phyloP scores from a whole-genome alignment of 2,329 filamentous ascomycete genomes.

The Botrytis elliptica region DNA sequence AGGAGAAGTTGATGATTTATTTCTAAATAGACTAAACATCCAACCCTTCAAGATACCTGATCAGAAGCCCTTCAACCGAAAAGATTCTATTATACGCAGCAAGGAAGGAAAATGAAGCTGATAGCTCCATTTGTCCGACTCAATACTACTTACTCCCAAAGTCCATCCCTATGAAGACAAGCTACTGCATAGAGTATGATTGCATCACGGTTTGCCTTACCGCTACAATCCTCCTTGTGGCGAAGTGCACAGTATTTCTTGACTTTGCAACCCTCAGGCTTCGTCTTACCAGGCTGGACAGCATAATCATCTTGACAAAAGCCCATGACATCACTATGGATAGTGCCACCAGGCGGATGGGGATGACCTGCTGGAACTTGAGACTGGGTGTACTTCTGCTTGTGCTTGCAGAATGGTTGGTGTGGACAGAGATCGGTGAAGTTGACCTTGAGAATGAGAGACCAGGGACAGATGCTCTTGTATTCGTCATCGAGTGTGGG shows the following conservation, averaged over 20 bases:
- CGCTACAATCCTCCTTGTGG: not conserved
- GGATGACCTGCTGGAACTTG: not conserved
- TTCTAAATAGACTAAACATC: not conserved
- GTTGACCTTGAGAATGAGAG: not conserved
- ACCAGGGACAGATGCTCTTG: not conserved
- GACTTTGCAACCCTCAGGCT: not conserved
- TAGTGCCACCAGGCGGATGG: not conserved
- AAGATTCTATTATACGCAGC: not conserved
- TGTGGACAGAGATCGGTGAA: not conserved
- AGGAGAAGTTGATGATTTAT: not conserved
- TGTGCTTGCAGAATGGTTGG: not conserved
- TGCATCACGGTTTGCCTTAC: not conserved
- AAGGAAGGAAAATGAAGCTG: not conserved
- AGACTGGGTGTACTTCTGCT: not conserved
- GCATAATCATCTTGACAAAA: not conserved
- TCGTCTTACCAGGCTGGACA: not conserved
- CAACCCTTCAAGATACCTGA: not conserved
- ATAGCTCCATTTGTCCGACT: not conserved
- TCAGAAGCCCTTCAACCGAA: not conserved
- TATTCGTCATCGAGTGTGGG: not conserved
- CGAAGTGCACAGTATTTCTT: not conserved
- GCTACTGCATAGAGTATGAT: not conserved
- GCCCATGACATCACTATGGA: not conserved
- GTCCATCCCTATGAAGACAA: slow-evolving; percentile 6
- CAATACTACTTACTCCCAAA: not conserved